Conservation (phyloP, 2,329 filamentous ascomycete species). For the Colletotrichum truncatum region DNA sequence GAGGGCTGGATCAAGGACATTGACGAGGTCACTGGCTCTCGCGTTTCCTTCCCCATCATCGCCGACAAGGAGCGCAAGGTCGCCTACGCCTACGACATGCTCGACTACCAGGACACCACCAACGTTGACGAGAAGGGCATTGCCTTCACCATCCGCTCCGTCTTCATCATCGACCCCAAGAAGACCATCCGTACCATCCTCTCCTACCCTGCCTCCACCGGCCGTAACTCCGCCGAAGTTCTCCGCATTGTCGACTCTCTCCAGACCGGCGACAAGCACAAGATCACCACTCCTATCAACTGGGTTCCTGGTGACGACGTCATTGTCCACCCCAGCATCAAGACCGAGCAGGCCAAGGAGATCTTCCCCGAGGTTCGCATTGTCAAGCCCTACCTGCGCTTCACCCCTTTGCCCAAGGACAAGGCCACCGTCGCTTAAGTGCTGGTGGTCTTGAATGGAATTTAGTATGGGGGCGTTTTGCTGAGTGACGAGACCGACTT, state of each 20-base stretch:
- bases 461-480: slow-evolving; percentile 21
- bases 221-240: slow-evolving; percentile 83
- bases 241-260: slow-evolving; percentile 82
- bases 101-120: slow-evolving; percentile 83
- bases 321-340: slow-evolving; percentile 86
- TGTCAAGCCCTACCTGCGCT: slow-evolving; percentile 79
- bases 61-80: slow-evolving; percentile 82
- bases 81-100: slow-evolving; percentile 82
- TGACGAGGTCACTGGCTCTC: slow-evolving; percentile 77
- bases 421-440: slow-evolving; percentile 46
- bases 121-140: slow-evolving; percentile 85
- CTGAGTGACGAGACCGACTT: slow-evolving; percentile 5
- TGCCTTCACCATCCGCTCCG: slow-evolving; percentile 92
- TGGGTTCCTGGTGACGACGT: slow-evolving; percentile 91
- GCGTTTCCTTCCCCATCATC: slow-evolving; percentile 81
- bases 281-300: slow-evolving; percentile 88
- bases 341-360: slow-evolving; percentile 85
- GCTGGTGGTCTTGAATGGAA: slow-evolving; percentile 17
- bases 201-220: slow-evolving; percentile 91
- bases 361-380: slow-evolving; percentile 82
- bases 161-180: slow-evolving; percentile 93
- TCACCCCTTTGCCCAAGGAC: slow-evolving; percentile 72
- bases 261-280: slow-evolving; percentile 87
- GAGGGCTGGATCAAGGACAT: slow-evolving; percentile 92
- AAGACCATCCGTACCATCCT: slow-evolving; percentile 95